Evolutionary conservation across 768 basidiomycete genomes (phyloP).

Genomic region (Boletus vermiculosoides): DNA sequence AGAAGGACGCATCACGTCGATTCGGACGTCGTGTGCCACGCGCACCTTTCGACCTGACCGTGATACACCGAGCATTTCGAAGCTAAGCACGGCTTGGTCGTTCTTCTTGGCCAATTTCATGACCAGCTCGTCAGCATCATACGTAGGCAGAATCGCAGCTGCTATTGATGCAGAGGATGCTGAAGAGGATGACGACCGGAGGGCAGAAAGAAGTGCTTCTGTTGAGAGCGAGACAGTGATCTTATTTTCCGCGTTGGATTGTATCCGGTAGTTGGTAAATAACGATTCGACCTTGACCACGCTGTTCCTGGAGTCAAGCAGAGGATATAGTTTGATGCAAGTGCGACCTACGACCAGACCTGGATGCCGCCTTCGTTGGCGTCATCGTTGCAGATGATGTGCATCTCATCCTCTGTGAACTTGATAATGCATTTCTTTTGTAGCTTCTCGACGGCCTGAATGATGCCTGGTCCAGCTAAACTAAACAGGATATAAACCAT

Average conservation of each 20-base stretch:
- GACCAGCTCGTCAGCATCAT: slow-evolving; percentile 63
- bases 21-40: slow-evolving; percentile 77
- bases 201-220: slow-evolving; percentile 71
- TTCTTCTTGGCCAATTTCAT: slow-evolving; percentile 89
- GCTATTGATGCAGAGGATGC: slow-evolving; percentile 39
- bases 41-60: slow-evolving; percentile 61
- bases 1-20: slow-evolving; percentile 73
- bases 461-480: slow-evolving; percentile 50
- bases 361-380: slow-evolving; percentile 82
- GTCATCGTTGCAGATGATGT: slow-evolving; percentile 81
- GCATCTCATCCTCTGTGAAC: slow-evolving; percentile 71
- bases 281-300: slow-evolving; percentile 66
- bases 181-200: slow-evolving; percentile 60
- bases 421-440: slow-evolving; percentile 84
- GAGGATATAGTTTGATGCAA: slow-evolving; percentile 31
- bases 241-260: slow-evolving; percentile 80
- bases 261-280: slow-evolving; percentile 78
- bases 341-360: slow-evolving; percentile 67
- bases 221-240: slow-evolving; percentile 73
- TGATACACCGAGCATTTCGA: slow-evolving; percentile 68
- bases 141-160: slow-evolving; percentile 32
- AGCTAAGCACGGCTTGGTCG: slow-evolving; percentile 71
- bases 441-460: slow-evolving; percentile 79
- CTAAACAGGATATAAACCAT: not conserved
- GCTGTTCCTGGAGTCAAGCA: slow-evolving; percentile 33